Percentiles rank a stretch among this genome's conserved stretches.
These are phyloP conservation scores for Blastocystis sp. DNA, from an alignment of 352 stramenopile species.

Conservation along the genomic window DNA sequence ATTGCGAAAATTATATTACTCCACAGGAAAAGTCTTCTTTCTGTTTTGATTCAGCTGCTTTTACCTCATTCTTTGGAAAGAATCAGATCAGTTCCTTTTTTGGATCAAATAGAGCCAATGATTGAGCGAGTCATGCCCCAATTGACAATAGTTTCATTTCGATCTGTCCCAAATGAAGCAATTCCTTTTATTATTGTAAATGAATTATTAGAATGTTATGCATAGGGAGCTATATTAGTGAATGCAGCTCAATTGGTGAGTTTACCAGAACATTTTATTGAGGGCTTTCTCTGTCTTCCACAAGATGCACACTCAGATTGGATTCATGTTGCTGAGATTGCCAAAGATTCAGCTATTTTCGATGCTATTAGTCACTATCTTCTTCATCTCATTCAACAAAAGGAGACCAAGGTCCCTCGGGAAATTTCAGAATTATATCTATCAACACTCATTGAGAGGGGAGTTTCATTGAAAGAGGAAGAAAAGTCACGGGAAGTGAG, in stretches of 20 bases:
- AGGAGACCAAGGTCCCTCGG: neutral
- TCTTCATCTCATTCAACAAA: neutral
- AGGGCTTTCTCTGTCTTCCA: neutral
- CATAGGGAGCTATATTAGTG: neutral
- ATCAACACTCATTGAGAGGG: neutral
- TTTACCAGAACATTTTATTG: neutral
- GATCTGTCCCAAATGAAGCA: neutral
- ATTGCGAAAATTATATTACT: neutral
- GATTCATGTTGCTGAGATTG: neutral
- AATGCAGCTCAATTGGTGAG: neutral
- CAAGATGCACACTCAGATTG: neutral
- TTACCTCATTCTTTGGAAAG: neutral
- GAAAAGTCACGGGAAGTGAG: neutral
- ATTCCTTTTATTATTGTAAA: neutral
- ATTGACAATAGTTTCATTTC: neutral
- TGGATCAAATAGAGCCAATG: neutral
- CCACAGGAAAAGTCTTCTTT: neutral
- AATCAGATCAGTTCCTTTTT: neutral
- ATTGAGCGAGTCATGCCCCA: neutral
- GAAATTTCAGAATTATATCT: neutral
- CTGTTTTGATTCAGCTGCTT: neutral
- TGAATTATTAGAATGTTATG: neutral
- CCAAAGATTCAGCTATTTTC: neutral
- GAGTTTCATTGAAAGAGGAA: neutral
- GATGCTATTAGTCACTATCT: neutral